Evolutionary conservation across 805 yeast genomes (phyloP).

Genomic region (Spathaspora hagerdaliae): DNA sequence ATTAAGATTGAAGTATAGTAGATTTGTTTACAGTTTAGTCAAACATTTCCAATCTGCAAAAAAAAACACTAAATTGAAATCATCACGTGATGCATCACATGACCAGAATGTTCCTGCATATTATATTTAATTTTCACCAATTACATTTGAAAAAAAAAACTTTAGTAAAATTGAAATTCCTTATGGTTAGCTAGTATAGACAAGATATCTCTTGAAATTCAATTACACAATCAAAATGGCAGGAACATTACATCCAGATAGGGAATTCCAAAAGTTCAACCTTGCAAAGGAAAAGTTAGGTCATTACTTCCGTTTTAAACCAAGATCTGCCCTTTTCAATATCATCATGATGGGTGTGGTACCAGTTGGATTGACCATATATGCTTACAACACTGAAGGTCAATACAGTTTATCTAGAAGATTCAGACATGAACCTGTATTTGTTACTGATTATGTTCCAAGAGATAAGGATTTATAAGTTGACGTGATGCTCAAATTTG

Average conservation of each 20-base stretch:
- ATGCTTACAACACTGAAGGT: conserved; percentile 39
- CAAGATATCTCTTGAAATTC: neutral
- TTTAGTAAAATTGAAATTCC: too few species aligned
- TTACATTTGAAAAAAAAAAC: conserved; percentile 2
- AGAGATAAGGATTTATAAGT: conserved; percentile 40
- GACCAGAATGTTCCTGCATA: neutral
- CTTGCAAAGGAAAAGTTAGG: conserved; percentile 39
- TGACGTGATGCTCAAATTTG: neutral
- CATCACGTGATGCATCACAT: conserved; percentile 3
- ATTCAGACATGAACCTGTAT: conserved; percentile 33
- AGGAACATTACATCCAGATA: conserved; percentile 38
- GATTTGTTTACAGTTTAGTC: neutral
- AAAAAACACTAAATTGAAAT: neutral
- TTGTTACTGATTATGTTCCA: conserved; percentile 36
- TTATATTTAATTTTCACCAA: neutral
- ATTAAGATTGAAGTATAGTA: too few species aligned
- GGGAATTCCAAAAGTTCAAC: conserved; percentile 38
- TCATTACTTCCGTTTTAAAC: conserved; percentile 39
- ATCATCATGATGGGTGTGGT: conserved; percentile 33
- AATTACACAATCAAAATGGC: conserved; percentile 25
- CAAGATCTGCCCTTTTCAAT: conserved; percentile 33
- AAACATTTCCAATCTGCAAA: neutral
- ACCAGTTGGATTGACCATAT: conserved; percentile 33
- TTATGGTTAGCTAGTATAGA: too few species aligned
- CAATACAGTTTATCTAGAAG: conserved; percentile 25